Evolutionary conservation across 352 stramenopile species (phyloP), one percentile per base, ranked within the genome.

Genomic region (Aphanomyces stellatus): DNA sequence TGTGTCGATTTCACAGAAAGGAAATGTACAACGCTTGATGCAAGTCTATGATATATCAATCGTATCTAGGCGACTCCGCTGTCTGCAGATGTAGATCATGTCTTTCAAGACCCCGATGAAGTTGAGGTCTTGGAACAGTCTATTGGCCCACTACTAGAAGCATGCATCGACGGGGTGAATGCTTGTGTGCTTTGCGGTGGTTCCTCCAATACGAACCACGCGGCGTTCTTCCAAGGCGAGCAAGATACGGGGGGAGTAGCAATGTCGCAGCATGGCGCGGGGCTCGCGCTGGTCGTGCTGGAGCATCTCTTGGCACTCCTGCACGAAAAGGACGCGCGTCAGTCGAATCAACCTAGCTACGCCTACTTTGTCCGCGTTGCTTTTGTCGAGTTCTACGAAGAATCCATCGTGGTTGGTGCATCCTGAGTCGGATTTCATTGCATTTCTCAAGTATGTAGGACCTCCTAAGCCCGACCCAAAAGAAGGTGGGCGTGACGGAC

Each of bases 301-400:
- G 64, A 80, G 56, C 51, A 69, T 6, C 35, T 89, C 8, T 42
- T 82, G 15, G 48, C 68, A 24, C 40, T 40, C 5, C 66, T 88
- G 7, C 55, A 74, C 11, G 61, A 8, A 15, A 88, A 86, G 66
- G 17, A 53, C 71, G 0, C 17, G 13, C 0, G 17, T 66, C 35
- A n/a, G 3, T n/a, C n/a, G n/a, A n/a, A n/a, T 22, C 1, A 70
- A 43, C n/a, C 61, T 51, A 25, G 24, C n/a, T 74, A 72, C 60
- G 43, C 30, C 2, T 85, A 77, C 60, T 74, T 70, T 13, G 33
- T 89, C 3, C 69, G 65, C 1, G 24, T 82, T 19, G 82, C 78
- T 11, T 80, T 87, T 51, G 73, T 73, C 28, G 81, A 89, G 59
- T 60, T 87, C 1, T 81, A 78, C 28, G 77, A 87, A 68, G 81